Base-by-base conservation (phyloP, 345 rosid species). In the Populus nigra region DNA sequence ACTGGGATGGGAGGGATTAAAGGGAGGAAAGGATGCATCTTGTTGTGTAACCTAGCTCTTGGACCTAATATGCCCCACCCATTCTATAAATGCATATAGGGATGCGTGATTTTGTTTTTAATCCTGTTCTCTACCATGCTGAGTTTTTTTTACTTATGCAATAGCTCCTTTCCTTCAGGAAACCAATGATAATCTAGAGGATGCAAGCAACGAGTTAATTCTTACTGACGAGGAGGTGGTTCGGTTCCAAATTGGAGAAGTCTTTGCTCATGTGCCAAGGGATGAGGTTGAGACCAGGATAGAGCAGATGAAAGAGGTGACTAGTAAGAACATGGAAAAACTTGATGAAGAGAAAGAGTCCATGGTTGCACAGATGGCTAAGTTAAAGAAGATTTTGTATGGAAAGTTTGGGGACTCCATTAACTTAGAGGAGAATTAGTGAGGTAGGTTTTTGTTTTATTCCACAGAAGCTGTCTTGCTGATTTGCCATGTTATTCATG, bases 251-350 rank as follows among this genome's bases (percentile, higher is more conserved):
- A 86, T 93, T 0, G 98, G 98, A 68, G 97, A 96, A 83, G 96
- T 92, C 62, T 96, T 96, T 83, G 98, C 94, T 75, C 97, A 93
- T 73, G 80, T 96, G 76, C 89, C 91, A 1, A 88, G 73, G 82
- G 98, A 96, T 7, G 98, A 96, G 53, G 98, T 93, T 36, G 99
- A 96, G 88, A 88, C 81, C 71, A 87, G 88, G 86, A 90, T 96
- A 67, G 97, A 93, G 78, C 86, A 87, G 71, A 84, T 91, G 97
- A 91, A 91, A 85, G 97, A 90, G 77, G 84, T 76, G 3, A 96
- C 89, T 6, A 45, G 38, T 78, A 92, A 86, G 84, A 85, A 81
- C 89, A 81, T 96, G 83, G 92, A 83, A 74, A 88, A 84, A 69
- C 88, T 96, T 0, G 92, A 91, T 84, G 88, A 91, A 85, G 99